These are phyloP conservation scores for Phytophthora sansomeana DNA, from an alignment of 352 stramenopile genomes.

Conservation along the genomic window DNA sequence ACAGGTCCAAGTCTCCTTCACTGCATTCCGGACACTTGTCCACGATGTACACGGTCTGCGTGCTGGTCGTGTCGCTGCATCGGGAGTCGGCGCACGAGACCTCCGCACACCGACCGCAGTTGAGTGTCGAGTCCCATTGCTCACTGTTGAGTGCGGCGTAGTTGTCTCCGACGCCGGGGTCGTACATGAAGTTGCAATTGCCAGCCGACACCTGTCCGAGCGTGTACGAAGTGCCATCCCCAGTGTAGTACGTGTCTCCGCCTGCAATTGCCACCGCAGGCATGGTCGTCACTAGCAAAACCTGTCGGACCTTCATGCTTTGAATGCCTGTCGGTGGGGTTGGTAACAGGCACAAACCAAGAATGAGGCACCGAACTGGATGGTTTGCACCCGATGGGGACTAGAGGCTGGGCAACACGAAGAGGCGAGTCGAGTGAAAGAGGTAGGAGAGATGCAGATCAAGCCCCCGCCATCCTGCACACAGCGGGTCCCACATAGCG, in stretches of 20 bases:
- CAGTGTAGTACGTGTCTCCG: constrained; percentile 44
- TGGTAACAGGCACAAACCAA: constrained; percentile 2
- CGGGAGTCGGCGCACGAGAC: constrained; percentile 61
- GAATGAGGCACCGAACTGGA: not conserved
- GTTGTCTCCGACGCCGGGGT: constrained; percentile 46
- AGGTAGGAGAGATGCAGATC: constrained; percentile 28
- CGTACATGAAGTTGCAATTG: constrained; percentile 82
- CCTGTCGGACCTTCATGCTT: not conserved
- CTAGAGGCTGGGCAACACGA: too few relatives aligned
- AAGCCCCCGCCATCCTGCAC: constrained; percentile 11
- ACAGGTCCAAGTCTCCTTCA: constrained; percentile 65
- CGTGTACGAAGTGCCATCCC: constrained; percentile 65
- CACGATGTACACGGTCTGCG: constrained; percentile 61
- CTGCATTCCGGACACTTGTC: constrained; percentile 77
- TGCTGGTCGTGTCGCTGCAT: constrained; percentile 52
- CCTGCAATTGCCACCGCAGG: constrained; percentile 16
- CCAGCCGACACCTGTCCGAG: constrained; percentile 48
- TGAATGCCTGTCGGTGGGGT: not conserved
- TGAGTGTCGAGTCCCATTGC: constrained; percentile 62
- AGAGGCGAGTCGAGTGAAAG: constrained; percentile 1
- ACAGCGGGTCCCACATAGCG: not conserved
- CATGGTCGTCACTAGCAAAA: not conserved
- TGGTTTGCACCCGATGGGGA: too few relatives aligned
- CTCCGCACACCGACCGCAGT: constrained; percentile 76
- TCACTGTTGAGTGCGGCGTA: constrained; percentile 73